A percentile compares a stretch with the other conserved stretches of the same genome.
Evolutionary conservation across 2,329 filamentous ascomycete genomes (phyloP).

Genomic region (Aureobasidium musti): DNA sequence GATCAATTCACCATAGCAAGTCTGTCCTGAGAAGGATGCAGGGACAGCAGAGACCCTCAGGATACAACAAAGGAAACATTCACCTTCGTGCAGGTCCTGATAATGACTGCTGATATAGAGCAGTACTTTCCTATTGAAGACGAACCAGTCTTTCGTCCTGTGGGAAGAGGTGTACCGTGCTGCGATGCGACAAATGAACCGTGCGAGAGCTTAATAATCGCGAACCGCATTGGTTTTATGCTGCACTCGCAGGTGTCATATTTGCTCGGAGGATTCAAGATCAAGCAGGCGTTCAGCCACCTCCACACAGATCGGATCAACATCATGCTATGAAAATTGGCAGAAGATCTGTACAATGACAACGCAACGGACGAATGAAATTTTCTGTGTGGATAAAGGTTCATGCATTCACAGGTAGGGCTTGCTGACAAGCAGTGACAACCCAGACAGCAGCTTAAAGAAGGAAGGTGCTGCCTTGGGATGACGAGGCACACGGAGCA

Average conservation of each 20-base stretch:
- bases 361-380: slow-evolving; percentile 6
- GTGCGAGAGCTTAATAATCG: neutral
- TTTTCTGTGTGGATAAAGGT: neutral
- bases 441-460: too few species aligned
- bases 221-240: slow-evolving; percentile 1
- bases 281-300: slow-evolving; percentile 24
- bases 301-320: slow-evolving; percentile 27
- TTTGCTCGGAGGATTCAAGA: slow-evolving; percentile 25
- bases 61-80: neutral
- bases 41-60: neutral
- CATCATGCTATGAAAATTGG: slow-evolving; percentile 11
- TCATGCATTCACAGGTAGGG: slow-evolving; percentile 13
- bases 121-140: neutral
- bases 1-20: neutral
- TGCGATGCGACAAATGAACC: neutral
- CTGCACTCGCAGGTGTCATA: slow-evolving; percentile 23
- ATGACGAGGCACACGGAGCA: slow-evolving; percentile 20
- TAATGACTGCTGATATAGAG: neutral
- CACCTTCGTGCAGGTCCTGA: slow-evolving; percentile 14
- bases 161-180: neutral
- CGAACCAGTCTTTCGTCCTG: neutral
- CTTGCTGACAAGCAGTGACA: neutral
- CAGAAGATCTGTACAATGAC: slow-evolving; percentile 21
- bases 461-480: slow-evolving; percentile 9
- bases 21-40: slow-evolving; percentile 3